Evolutionary conservation across 345 rosid genomes (phyloP).

Genomic region (Moringa oleifera): DNA sequence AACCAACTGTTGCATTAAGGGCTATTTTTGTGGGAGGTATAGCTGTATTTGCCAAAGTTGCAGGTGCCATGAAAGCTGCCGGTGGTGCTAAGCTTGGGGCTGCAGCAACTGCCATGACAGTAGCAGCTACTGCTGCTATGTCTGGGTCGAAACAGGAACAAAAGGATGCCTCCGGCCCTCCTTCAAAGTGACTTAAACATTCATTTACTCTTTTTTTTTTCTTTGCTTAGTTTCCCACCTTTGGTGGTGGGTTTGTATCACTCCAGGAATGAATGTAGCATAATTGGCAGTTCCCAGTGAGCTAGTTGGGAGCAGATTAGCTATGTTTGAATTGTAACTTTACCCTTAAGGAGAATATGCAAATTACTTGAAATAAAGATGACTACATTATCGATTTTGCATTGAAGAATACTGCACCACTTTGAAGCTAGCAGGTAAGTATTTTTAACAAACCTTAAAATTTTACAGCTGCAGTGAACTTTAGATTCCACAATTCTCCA

Average conservation of each 20-base stretch:
- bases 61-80: conserved; percentile 80
- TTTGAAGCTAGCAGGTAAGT: background rate
- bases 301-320: conserved; percentile 1
- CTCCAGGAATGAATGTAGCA: conserved; percentile 3
- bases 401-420: background rate
- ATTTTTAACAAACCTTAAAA: too few relatives aligned
- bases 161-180: conserved; percentile 35
- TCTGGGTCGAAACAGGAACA: conserved; percentile 53
- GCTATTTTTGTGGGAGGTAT: conserved; percentile 77
- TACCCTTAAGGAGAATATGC: background rate
- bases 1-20: conserved; percentile 88
- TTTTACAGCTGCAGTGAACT: too few relatives aligned
- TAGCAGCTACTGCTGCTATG: conserved; percentile 76
- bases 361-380: conserved; percentile 17
- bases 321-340: conserved; percentile 5
- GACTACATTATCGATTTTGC: background rate
- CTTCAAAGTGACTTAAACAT: conserved; percentile 22
- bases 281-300: conserved; percentile 4
- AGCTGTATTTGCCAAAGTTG: conserved; percentile 72
- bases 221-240: background rate
- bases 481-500: too few relatives aligned
- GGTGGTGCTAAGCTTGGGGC: conserved; percentile 88
- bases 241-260: background rate
- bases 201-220: background rate
- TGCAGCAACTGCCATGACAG: conserved; percentile 74